Percentiles rank a stretch among this genome's conserved stretches.
These are phyloP conservation scores for Botrytis cinerea DNA, from an alignment of 2,329 filamentous ascomycete species.

Conservation along the genomic window DNA sequence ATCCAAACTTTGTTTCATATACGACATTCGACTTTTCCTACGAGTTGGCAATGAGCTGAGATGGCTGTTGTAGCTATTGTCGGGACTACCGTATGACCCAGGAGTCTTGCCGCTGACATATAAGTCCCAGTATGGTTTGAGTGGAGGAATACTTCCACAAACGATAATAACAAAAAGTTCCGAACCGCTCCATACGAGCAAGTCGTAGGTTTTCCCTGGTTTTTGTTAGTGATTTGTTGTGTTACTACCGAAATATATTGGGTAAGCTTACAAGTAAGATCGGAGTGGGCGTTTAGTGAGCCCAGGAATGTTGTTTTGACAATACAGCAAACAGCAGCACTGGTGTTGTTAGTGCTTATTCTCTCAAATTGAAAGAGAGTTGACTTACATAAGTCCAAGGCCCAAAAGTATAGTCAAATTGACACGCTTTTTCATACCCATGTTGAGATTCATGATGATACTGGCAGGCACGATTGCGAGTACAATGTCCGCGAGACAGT, in stretches of 20 bases:
- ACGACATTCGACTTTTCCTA: slow-evolving; percentile 8
- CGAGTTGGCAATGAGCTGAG: background rate
- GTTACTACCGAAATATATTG: background rate
- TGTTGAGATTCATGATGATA: slow-evolving; percentile 18
- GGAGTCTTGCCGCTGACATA: background rate
- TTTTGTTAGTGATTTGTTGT: background rate
- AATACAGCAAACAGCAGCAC: slow-evolving; percentile 23
- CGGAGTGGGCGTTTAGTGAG: slow-evolving; percentile 14
- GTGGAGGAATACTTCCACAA: slow-evolving; percentile 22
- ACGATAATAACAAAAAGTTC: slow-evolving; percentile 24
- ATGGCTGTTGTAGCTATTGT: slow-evolving; percentile 7
- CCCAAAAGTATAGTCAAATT: slow-evolving; percentile 19
- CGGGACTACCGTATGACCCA: background rate
- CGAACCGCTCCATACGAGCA: slow-evolving; percentile 19
- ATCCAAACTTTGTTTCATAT: slow-evolving; percentile 10
- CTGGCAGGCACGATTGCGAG: slow-evolving; percentile 23
- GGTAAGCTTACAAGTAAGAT: slow-evolving; percentile 22
- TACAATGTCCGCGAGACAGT: slow-evolving; percentile 18
- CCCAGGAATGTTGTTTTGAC: slow-evolving; percentile 21
- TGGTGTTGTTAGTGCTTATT: slow-evolving; percentile 10
- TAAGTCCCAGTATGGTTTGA: slow-evolving; percentile 21
- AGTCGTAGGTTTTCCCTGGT: slow-evolving; percentile 20
- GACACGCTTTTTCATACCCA: slow-evolving; percentile 22
- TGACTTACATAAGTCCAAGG: slow-evolving; percentile 22
- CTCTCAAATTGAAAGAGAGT: background rate